Base-by-base conservation (phyloP, 371 early-diverging fungal species). In the Conidiobolus incongruus region DNA sequence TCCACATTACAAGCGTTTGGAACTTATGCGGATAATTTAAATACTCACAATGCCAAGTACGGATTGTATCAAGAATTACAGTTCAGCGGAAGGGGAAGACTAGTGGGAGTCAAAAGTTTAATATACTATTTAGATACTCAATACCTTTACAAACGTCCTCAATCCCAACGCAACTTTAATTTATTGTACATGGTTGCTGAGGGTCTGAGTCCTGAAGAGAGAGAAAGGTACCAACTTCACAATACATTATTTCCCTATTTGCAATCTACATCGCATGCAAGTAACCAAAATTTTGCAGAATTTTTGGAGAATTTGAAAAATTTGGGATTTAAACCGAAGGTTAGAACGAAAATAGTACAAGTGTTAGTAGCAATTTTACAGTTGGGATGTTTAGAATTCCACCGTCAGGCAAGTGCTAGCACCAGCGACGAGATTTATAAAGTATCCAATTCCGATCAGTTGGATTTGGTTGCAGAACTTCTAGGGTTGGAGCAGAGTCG, bases 161-260 rank as follows among this genome's bases (percentile, higher is more conserved):
- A 89, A 59, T 54, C 62, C 34, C 76, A 86, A 61, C n/a, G n/a
- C n/a, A n/a, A n/a, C n/a, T n/a, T n/a, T n/a, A n/a, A n/a, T n/a
- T n/a, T n/a, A n/a, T n/a, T n/a, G n/a, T n/a, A n/a, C n/a, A n/a
- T n/a, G n/a, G n/a, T n/a, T n/a, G n/a, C n/a, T n/a, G n/a, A n/a
- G n/a, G n/a, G n/a, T n/a, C n/a, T n/a, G n/a, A n/a, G n/a, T n/a
- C n/a, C n/a, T n/a, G n/a, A n/a, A n/a, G n/a, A n/a, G n/a, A n/a
- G n/a, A n/a, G n/a, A n/a, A n/a, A n/a, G n/a, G n/a, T n/a, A n/a
- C n/a, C n/a, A n/a, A n/a, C n/a, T n/a, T n/a, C n/a, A n/a, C n/a
- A n/a, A n/a, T n/a, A n/a, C n/a, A n/a, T n/a, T n/a, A 81, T 88
- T 11, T 83, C 90, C 4, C 72, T 86, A 32, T 84, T 81, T 44